A percentile compares a stretch with the other conserved stretches of the same genome.
phyloP scores from a whole-genome alignment of 352 stramenopile genomes.

The Phytophthora quininea region DNA sequence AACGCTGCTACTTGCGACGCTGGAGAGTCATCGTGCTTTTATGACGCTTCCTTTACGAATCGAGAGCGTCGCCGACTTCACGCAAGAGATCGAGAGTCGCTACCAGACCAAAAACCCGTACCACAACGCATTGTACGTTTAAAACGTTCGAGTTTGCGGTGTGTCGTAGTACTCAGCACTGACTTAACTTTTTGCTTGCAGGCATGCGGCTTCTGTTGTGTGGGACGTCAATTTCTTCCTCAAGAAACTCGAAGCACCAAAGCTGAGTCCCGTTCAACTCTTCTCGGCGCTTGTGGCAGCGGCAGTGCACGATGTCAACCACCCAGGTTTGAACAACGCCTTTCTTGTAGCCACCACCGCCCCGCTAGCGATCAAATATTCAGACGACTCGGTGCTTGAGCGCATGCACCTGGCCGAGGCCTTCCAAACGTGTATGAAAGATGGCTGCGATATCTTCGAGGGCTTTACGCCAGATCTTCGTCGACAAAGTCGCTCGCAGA shows the following conservation, averaged over 20 bases:
- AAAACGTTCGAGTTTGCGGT: neutral
- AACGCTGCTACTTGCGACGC: constrained; percentile 62
- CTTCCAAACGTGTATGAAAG: constrained; percentile 70
- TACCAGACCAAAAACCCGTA: constrained; percentile 82
- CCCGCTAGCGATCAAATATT: constrained; percentile 92
- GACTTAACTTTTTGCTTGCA: constrained; percentile 21
- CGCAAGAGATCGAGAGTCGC: constrained; percentile 65
- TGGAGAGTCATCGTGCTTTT: constrained; percentile 73
- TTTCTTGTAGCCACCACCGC: constrained; percentile 88
- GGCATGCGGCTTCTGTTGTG: constrained; percentile 72
- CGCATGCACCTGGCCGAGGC: constrained; percentile 77
- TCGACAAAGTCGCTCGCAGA: constrained; percentile 61
- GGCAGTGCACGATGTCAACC: constrained; percentile 92
- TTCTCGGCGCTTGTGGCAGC: constrained; percentile 90
- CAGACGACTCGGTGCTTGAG: constrained; percentile 92
- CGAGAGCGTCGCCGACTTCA: constrained; percentile 57
- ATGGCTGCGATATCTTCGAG: constrained; percentile 76
- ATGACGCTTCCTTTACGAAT: constrained; percentile 56
- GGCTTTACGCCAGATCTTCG: constrained; percentile 55
- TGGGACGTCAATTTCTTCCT: constrained; percentile 81
- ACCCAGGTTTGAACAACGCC: constrained; percentile 92
- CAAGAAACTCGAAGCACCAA: constrained; percentile 42
- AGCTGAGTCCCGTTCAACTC: constrained; percentile 50
- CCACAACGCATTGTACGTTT: constrained; percentile 74
- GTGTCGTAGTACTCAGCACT: neutral